Conservation (phyloP, 345 rosid genomes). For the Aethionema arabicum region DNA sequence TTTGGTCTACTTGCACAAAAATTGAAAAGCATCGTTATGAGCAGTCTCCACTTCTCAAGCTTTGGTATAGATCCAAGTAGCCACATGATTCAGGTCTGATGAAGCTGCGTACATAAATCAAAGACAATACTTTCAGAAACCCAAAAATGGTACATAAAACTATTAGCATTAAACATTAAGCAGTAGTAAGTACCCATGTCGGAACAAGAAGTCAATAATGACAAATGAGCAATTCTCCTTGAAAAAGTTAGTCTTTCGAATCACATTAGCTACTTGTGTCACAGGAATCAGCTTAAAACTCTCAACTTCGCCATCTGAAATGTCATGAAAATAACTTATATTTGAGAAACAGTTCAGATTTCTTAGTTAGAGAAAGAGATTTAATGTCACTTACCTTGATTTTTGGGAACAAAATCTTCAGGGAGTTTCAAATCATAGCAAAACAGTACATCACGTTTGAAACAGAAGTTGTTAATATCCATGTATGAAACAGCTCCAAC, state of each 20-base stretch:
- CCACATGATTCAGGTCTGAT: conserved; percentile 62
- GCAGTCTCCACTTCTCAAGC: conserved; percentile 59
- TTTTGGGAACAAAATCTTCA: conserved; percentile 55
- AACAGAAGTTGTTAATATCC: conserved; percentile 64
- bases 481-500: conserved; percentile 83
- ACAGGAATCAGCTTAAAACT: conserved; percentile 77
- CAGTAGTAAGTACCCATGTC: conserved; percentile 66
- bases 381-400: conserved; percentile 54
- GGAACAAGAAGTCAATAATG: conserved; percentile 81
- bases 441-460: conserved; percentile 80
- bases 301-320: conserved; percentile 93
- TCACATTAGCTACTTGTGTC: conserved; percentile 60
- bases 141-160: not conserved
- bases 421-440: conserved; percentile 87
- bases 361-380: too few species aligned
- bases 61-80: conserved; percentile 64
- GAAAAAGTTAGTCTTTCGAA: conserved; percentile 62
- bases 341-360: not conserved
- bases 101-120: conserved; percentile 52
- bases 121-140: conserved; percentile 3
- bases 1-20: too few species aligned
- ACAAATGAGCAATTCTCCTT: conserved; percentile 83
- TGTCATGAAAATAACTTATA: not conserved
- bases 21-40: conserved; percentile 35
- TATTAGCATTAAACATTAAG: not conserved